Percentiles rank a stretch among this genome's conserved stretches.
Conservation (phyloP, 208 protist genomes). For the Leishmania tropica region DNA sequence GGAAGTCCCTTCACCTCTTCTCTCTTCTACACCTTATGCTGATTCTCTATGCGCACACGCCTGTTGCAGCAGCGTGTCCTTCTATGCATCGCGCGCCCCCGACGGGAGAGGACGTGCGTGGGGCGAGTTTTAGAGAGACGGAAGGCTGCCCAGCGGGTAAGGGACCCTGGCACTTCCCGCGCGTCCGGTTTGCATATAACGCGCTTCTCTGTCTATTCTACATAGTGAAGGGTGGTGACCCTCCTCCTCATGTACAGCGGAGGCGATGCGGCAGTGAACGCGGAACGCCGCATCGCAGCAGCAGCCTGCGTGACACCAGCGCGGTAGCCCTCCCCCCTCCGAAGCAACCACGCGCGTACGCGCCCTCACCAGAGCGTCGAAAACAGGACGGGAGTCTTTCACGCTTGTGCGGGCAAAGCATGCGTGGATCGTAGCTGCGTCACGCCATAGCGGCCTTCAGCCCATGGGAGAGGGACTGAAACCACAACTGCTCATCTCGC, state of each 20-base stretch:
- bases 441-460: conserved; percentile 8
- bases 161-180: neutral
- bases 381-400: neutral
- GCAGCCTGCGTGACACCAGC: neutral
- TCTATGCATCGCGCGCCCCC: neutral
- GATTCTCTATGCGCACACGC: neutral
- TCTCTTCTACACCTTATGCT: neutral
- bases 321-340: neutral
- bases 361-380: neutral
- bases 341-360: neutral
- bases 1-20: too few species aligned
- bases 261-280: neutral
- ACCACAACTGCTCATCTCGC: conserved; percentile 17
- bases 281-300: neutral
- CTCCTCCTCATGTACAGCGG: neutral
- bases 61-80: neutral
- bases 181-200: neutral
- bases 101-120: neutral
- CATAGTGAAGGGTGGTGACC: neutral
- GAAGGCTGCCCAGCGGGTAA: neutral
- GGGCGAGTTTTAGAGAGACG: neutral
- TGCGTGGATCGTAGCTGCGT: neutral
- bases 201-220: neutral
- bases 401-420: neutral
- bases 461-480: conserved; percentile 20